Percentiles rank a stretch among this genome's conserved stretches.
These are phyloP conservation scores for Sequoiadendron giganteum DNA, from an alignment of 75 land plant genomes.

Conservation along the genomic window DNA sequence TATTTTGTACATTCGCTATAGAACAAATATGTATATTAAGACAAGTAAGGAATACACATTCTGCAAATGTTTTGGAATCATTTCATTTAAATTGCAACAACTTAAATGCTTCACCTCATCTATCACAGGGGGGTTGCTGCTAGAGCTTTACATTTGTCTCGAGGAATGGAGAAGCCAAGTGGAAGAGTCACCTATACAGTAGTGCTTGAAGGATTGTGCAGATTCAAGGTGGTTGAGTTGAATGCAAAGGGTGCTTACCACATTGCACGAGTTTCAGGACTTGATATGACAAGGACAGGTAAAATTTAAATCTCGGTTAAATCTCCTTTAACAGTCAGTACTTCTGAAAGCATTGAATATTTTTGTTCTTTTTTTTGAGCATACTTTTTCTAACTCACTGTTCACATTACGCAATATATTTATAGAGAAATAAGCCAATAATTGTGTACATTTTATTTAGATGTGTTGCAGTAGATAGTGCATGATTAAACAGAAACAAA, in stretches of 20 bases:
- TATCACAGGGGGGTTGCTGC: slow-evolving; percentile 88
- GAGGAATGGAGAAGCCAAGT: slow-evolving; percentile 94
- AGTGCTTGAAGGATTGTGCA: slow-evolving; percentile 97
- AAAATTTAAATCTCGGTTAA: not conserved
- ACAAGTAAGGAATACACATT: not conserved
- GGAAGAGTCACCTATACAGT: slow-evolving; percentile 96
- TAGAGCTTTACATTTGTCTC: slow-evolving; percentile 78
- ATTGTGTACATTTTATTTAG: not conserved
- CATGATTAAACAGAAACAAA: not conserved
- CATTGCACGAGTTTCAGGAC: slow-evolving; percentile 70
- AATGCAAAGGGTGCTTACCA: slow-evolving; percentile 78
- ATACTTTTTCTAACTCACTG: not conserved
- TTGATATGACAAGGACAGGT: slow-evolving; percentile 86
- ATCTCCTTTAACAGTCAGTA: not conserved
- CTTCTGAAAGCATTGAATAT: not conserved
- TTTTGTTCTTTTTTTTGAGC: not conserved
- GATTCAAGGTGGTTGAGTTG: slow-evolving; percentile 87
- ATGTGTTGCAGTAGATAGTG: not conserved
- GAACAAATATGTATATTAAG: not conserved
- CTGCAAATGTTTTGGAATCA: not conserved
- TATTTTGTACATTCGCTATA: not conserved
- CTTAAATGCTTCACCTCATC: slow-evolving; percentile 1
- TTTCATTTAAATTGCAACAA: not conserved
- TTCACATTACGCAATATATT: not conserved
- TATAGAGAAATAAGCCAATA: not conserved